These are phyloP conservation scores for Leccinum disarticulatum DNA, from an alignment of 768 basidiomycete genomes.

Conservation along the genomic window DNA sequence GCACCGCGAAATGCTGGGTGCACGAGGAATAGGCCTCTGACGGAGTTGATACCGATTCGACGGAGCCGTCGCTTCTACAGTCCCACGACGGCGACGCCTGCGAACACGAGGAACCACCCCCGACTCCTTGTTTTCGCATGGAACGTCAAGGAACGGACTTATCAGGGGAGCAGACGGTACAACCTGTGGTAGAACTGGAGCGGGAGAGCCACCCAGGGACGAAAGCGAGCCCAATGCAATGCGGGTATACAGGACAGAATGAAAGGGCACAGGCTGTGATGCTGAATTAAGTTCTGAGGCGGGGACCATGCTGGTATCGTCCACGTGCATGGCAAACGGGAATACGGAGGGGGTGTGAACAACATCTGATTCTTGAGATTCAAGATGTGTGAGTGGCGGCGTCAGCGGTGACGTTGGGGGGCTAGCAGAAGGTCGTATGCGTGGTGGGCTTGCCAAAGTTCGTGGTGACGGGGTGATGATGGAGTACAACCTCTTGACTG, in stretches of 20 bases:
- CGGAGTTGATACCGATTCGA: slow-evolving; percentile 32
- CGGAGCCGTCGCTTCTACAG: slow-evolving; percentile 5
- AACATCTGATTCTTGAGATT: slow-evolving; percentile 47
- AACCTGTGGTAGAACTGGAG: slow-evolving; percentile 6
- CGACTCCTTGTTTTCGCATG: slow-evolving; percentile 10
- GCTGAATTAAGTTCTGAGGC: slow-evolving; percentile 38
- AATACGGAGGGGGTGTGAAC: slow-evolving; percentile 48
- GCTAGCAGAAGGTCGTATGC: slow-evolving; percentile 16
- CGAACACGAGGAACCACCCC: slow-evolving; percentile 4
- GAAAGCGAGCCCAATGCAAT: slow-evolving; percentile 33
- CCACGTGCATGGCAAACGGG: slow-evolving; percentile 31
- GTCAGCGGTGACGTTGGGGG: slow-evolving; percentile 32
- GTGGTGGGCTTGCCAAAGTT: slow-evolving; percentile 7
- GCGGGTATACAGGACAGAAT: slow-evolving; percentile 38
- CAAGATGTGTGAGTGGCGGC: slow-evolving; percentile 22
- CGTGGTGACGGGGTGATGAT: slow-evolving; percentile 11
- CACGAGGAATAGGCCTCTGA: slow-evolving; percentile 23
- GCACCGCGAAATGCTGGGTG: slow-evolving; percentile 19
- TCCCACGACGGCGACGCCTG: slow-evolving; percentile 13
- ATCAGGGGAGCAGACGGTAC: slow-evolving; percentile 9
- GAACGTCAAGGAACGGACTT: slow-evolving; percentile 8
- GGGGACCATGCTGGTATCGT: slow-evolving; percentile 34
- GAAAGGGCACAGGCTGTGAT: slow-evolving; percentile 29
- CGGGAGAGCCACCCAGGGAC: slow-evolving; percentile 4
- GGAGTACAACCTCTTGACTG: slow-evolving; percentile 16